Evolutionary conservation across 2,329 filamentous ascomycete genomes (phyloP).

Genomic region (Pleoardoris graminearum): DNA sequence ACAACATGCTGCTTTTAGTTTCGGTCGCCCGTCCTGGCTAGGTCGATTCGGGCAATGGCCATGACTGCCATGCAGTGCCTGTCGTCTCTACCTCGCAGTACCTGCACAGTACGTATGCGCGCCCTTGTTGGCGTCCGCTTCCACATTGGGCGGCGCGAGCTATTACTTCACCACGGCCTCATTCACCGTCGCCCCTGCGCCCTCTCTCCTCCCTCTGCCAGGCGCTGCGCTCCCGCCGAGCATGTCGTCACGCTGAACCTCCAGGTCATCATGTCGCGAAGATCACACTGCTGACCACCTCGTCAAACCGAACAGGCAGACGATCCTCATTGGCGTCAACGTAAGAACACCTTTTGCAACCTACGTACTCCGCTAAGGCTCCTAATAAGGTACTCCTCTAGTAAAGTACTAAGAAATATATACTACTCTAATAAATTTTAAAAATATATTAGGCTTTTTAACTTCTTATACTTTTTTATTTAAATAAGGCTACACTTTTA

Average conservation of each 20-base stretch:
- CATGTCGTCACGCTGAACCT: not conserved
- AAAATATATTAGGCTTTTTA: too few relatives aligned
- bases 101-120: conserved; percentile 5
- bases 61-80: too few relatives aligned
- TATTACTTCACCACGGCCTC: conserved; percentile 1
- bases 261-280: conserved; percentile 7
- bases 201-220: not conserved
- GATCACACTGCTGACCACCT: conserved; percentile 38
- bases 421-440: too few relatives aligned
- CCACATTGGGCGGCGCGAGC: not conserved
- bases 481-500: too few relatives aligned
- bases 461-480: too few relatives aligned
- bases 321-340: too few relatives aligned
- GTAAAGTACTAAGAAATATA: too few relatives aligned
- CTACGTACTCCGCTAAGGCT: too few relatives aligned
- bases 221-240: not conserved
- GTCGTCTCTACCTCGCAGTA: too few relatives aligned
- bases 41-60: conserved; percentile 9
- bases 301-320: conserved; percentile 22
- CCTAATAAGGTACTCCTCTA: too few relatives aligned
- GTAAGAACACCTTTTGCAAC: too few relatives aligned
- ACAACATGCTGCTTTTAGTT: conserved; percentile 42
- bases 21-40: conserved; percentile 2
- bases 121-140: conserved; percentile 1
- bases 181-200: not conserved